Evolutionary conservation across 805 yeast genomes (phyloP).

Genomic region (Candida stauntonica): DNA sequence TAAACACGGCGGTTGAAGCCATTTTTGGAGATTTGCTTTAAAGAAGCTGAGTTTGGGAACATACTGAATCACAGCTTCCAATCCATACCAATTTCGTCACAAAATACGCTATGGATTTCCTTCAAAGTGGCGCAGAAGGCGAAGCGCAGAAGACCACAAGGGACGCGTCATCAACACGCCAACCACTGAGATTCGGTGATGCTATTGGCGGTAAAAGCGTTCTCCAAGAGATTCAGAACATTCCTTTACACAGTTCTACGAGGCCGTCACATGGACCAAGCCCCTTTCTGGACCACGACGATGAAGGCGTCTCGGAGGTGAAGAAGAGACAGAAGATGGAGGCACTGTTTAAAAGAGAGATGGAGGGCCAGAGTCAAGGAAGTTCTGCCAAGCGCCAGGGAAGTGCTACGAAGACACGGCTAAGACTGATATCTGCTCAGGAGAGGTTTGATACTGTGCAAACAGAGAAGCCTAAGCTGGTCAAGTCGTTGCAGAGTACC

Average conservation of each 20-base stretch:
- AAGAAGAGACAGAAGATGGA: constrained; percentile 15
- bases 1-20: too few species aligned
- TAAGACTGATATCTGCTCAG: constrained; percentile 2
- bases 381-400: neutral
- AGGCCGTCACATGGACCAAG: neutral
- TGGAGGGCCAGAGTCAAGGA: neutral
- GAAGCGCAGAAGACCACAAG: constrained; percentile 1
- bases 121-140: neutral
- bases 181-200: constrained; percentile 1
- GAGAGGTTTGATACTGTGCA: neutral
- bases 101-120: constrained; percentile 1
- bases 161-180: constrained; percentile 4
- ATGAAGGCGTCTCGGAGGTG: neutral
- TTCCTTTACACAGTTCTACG: neutral
- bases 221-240: constrained; percentile 7
- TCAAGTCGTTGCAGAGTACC: too few species aligned
- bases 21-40: too few species aligned
- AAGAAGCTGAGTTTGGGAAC: too few species aligned
- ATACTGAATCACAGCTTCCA: too few species aligned
- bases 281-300: constrained; percentile 21
- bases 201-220: neutral
- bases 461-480: too few species aligned
- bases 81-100: too few species aligned
- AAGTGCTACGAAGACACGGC: constrained; percentile 6
- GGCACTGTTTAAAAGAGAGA: constrained; percentile 18